phyloP scores from a whole-genome alignment of 2,329 filamentous ascomycete genomes.

The Penicillium sp. region DNA sequence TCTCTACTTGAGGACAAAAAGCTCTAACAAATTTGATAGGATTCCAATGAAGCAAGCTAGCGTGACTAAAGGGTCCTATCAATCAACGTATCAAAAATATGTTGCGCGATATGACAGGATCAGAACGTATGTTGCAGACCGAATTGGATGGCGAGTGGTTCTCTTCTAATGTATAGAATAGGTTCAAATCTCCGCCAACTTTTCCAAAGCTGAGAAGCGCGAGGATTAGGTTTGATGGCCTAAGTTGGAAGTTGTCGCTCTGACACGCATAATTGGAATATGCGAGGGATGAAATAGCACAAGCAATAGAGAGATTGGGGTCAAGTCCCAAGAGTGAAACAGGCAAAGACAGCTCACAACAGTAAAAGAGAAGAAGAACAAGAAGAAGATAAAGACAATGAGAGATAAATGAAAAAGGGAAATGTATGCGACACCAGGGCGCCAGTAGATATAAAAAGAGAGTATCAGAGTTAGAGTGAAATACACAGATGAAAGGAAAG shows the following conservation, averaged over 20 bases:
- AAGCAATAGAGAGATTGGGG: not conserved
- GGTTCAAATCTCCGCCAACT: not conserved
- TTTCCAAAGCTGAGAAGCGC: not conserved
- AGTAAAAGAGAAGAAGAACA: slow-evolving; percentile 10
- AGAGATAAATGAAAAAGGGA: slow-evolving; percentile 23
- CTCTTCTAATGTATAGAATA: not conserved
- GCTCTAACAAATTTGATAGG: slow-evolving; percentile 1
- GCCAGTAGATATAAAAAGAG: slow-evolving; percentile 1
- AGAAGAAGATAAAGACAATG: slow-evolving; percentile 19
- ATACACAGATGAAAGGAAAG: slow-evolving; percentile 6
- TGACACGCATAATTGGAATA: not conserved
- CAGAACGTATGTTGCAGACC: not conserved
- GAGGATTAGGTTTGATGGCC: not conserved
- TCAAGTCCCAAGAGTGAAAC: not conserved
- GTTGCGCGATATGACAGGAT: not conserved
- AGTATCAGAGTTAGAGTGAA: slow-evolving; percentile 5
- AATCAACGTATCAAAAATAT: not conserved
- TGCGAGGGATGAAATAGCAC: not conserved
- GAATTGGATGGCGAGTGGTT: not conserved
- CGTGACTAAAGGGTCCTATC: not conserved
- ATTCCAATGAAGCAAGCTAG: slow-evolving; percentile 8
- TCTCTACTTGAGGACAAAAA: not conserved
- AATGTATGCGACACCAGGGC: slow-evolving; percentile 6
- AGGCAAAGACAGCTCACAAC: slow-evolving; percentile 11
- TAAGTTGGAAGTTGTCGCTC: not conserved